Conservation (phyloP, 129 eudicot species). For the Dittrichia graveolens region DNA sequence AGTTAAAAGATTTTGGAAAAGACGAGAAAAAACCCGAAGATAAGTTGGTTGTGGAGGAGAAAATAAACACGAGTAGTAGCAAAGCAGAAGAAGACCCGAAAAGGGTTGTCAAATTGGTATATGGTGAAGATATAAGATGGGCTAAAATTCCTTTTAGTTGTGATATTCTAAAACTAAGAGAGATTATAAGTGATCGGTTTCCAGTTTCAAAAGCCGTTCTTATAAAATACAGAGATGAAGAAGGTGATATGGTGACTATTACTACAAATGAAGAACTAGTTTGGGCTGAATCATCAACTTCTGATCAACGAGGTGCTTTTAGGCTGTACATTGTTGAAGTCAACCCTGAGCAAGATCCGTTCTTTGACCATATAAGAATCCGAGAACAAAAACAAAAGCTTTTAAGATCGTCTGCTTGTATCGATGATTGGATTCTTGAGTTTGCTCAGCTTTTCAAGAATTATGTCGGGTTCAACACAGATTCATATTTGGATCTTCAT, state of each 20-base stretch:
- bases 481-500: conserved; percentile 79
- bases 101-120: conserved; percentile 72
- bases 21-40: conserved; percentile 68
- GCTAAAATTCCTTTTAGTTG: conserved; percentile 72
- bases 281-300: conserved; percentile 78
- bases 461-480: conserved; percentile 76
- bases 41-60: conserved; percentile 83
- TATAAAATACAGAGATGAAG: conserved; percentile 82
- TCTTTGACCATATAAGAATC: conserved; percentile 51
- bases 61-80: conserved; percentile 23
- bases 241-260: conserved; percentile 90
- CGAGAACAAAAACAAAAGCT: conserved; percentile 31
- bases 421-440: conserved; percentile 89
- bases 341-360: conserved; percentile 87
- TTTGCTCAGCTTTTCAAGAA: conserved; percentile 86
- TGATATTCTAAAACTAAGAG: conserved; percentile 62
- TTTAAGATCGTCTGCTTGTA: conserved; percentile 38
- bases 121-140: conserved; percentile 94
- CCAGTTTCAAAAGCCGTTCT: conserved; percentile 70
- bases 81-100: conserved; percentile 45
- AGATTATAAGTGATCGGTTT: conserved; percentile 69
- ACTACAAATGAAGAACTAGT: conserved; percentile 78
- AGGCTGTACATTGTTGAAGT: conserved; percentile 75
- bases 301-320: conserved; percentile 47
- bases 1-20: conserved; percentile 27